Evolutionary conservation across 2,329 filamentous ascomycete species (phyloP), one percentile per base, ranked within the genome.

Genomic region (Paracorniculantispora psalliotae): DNA sequence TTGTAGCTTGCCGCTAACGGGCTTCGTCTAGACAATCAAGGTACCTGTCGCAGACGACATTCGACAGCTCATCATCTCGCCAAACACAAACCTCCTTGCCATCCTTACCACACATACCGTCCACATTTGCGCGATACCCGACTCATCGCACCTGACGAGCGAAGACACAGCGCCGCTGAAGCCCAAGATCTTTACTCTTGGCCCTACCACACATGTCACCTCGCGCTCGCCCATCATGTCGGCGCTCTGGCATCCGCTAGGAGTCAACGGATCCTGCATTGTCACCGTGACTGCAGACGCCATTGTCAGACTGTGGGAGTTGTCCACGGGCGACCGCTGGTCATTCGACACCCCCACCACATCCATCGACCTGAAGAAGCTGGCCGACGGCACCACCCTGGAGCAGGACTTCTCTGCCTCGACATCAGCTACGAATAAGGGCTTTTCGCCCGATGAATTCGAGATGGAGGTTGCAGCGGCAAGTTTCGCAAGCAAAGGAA

Each of bases 391-490:
- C 26, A 88, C 85, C 3, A 91, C 85, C 3, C 79, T 89, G 19
- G 88, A 96, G 63, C 88, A 96, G 66, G 90, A 97, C 70, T 90
- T 96, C 69, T 81, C 85, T 33, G 90, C 91, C 6, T 90, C 90
- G 1, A 84, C 82, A 21, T 87, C 87, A 62, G 83, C 87, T 8
- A 88, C 85, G 46, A 91, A 86, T 70, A 91, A 89, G 65, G 88
- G 86, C 10, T 97, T 96, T 67, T 96, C 92, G 1, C 89, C 92
- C 0, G 92, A 97, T 70, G 85, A 84, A 1, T 87, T 96, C 61
- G 92, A 97, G 70, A 96, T 99, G 88, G 90, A 97, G 68, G 91
- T 96, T 23, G 91, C 92, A 4, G 88, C 92, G 2, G 92, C 92
- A 53, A 90, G 87, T 70, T 99, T 99, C 75, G 79, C 81, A 37